phyloP scores from a whole-genome alignment of 1,284 basidiomycete genomes.

The Omphalotus olearius region DNA sequence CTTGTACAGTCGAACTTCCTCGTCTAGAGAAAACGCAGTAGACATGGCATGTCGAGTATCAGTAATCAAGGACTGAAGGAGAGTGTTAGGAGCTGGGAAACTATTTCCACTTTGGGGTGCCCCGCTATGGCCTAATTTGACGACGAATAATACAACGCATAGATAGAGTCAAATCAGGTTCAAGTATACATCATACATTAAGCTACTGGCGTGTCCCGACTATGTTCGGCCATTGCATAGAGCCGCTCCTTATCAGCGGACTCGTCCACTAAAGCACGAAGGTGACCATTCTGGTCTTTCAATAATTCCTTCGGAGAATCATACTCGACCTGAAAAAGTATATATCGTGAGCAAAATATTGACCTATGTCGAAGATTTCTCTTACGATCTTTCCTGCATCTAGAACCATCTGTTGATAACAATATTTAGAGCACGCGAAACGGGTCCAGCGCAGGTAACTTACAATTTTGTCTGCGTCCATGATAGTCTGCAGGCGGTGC shows the following conservation, averaged over 20 bases:
- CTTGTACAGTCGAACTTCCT: constrained; percentile 88
- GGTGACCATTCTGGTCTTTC: constrained; percentile 35
- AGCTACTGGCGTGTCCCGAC: too few species aligned
- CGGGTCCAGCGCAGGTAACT: not conserved
- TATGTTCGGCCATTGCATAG: constrained; percentile 18
- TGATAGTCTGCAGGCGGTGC: constrained; percentile 12
- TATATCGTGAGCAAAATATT: not conserved
- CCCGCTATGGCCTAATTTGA: too few species aligned
- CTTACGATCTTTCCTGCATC: constrained; percentile 14
- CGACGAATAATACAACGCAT: too few species aligned
- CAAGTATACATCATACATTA: too few species aligned
- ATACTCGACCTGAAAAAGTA: constrained; percentile 30
- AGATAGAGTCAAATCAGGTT: too few species aligned
- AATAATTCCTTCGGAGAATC: constrained; percentile 49
- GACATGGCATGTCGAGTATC: constrained; percentile 2
- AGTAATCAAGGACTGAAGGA: too few species aligned
- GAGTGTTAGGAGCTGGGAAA: too few species aligned
- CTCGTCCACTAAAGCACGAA: constrained; percentile 44
- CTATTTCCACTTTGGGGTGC: too few species aligned
- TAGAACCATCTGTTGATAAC: constrained; percentile 9
- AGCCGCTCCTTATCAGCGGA: constrained; percentile 33
- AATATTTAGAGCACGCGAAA: not conserved
- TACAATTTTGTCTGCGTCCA: constrained; percentile 14
- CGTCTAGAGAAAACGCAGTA: constrained; percentile 63
- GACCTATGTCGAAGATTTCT: not conserved